These are phyloP conservation scores for Peronospora belbahrii DNA, from an alignment of 352 stramenopile species.

Conservation along the genomic window DNA sequence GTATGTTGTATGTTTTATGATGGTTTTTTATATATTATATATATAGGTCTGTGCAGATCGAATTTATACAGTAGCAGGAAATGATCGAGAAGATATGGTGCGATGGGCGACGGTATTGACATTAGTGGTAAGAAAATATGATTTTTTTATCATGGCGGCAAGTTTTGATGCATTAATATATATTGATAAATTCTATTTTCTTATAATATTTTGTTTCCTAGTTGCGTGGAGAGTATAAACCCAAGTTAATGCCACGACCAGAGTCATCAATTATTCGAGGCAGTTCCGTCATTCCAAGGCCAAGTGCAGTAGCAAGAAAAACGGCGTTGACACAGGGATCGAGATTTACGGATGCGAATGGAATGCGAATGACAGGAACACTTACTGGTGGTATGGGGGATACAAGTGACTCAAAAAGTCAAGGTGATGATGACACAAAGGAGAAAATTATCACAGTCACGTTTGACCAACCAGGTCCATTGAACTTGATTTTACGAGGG, in stretches of 20 bases:
- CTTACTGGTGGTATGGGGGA: slow-evolving; percentile 19
- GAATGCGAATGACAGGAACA: slow-evolving; percentile 69
- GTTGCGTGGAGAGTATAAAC: slow-evolving; percentile 82
- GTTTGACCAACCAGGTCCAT: slow-evolving; percentile 65
- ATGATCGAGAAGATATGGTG: slow-evolving; percentile 84
- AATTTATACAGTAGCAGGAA: slow-evolving; percentile 84
- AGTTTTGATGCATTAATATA: too few species aligned
- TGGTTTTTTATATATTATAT: background rate
- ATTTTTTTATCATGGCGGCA: background rate
- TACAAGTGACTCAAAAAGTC: slow-evolving; percentile 36
- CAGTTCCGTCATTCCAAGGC: slow-evolving; percentile 70
- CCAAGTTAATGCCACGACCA: slow-evolving; percentile 81
- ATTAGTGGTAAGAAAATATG: slow-evolving; percentile 45
- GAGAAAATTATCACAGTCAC: slow-evolving; percentile 86
- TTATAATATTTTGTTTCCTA: slow-evolving; percentile 16
- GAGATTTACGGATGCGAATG: slow-evolving; percentile 72
- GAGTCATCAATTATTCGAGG: slow-evolving; percentile 84
- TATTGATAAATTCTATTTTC: too few species aligned
- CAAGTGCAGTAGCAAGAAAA: slow-evolving; percentile 59
- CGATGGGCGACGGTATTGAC: slow-evolving; percentile 84
- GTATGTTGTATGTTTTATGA: too few species aligned
- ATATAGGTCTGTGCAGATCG: slow-evolving; percentile 71
- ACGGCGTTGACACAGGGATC: slow-evolving; percentile 56
- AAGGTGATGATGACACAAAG: slow-evolving; percentile 65
- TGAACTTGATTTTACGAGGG: slow-evolving; percentile 68